phyloP scores from a whole-genome alignment of 805 yeast genomes.

The Kodamaea kaohsiungensis region DNA sequence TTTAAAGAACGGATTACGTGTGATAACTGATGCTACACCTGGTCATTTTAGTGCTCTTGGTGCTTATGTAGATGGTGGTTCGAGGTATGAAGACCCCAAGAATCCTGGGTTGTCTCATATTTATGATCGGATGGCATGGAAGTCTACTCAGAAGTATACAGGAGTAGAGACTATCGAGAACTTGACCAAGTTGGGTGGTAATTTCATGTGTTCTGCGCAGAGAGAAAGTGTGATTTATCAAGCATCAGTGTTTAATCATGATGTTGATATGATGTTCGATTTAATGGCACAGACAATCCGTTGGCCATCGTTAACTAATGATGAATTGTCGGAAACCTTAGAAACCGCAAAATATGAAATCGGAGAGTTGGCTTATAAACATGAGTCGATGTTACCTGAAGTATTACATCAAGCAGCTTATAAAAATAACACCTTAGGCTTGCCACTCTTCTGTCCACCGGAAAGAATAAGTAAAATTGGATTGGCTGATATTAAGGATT shows the following conservation, averaged over 20 bases:
- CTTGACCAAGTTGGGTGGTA: constrained; percentile 85
- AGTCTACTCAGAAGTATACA: constrained; percentile 57
- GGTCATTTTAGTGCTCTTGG: constrained; percentile 93
- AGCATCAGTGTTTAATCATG: constrained; percentile 88
- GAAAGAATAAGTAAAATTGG: constrained; percentile 62
- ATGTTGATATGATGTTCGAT: constrained; percentile 75
- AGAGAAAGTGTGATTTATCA: constrained; percentile 92
- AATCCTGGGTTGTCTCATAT: constrained; percentile 79
- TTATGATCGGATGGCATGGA: constrained; percentile 82
- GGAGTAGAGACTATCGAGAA: constrained; percentile 74
- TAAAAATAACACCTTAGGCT: constrained; percentile 70
- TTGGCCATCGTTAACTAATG: constrained; percentile 63
- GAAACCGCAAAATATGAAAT: constrained; percentile 79
- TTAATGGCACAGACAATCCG: constrained; percentile 77
- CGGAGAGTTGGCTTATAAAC: constrained; percentile 77
- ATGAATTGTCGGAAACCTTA: constrained; percentile 74
- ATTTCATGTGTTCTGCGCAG: constrained; percentile 88
- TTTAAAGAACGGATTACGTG: constrained; percentile 73
- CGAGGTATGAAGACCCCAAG: constrained; percentile 67
- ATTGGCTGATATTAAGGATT: constrained; percentile 53
- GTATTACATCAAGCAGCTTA: constrained; percentile 85
- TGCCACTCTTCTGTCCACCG: constrained; percentile 79
- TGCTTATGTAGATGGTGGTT: constrained; percentile 86
- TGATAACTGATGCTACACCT: constrained; percentile 83
- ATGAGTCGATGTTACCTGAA: constrained; percentile 86